Conservation (phyloP, 2,329 filamentous ascomycete species). For the Dactylonectria estremocensis region DNA sequence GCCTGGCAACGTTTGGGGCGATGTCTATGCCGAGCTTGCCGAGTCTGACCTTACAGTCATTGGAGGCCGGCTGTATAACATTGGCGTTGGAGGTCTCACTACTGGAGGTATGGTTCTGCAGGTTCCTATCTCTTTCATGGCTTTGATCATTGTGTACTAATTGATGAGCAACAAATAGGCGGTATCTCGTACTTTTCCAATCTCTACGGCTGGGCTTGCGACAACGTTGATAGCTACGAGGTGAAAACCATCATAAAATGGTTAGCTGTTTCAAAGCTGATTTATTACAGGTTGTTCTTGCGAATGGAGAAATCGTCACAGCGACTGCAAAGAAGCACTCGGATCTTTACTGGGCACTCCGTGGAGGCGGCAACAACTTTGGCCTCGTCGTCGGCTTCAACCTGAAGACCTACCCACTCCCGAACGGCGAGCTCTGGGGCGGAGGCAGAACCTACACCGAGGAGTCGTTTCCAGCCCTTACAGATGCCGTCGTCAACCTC, state of each 20-base stretch:
- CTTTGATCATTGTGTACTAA: background rate
- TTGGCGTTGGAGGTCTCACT: conserved; percentile 60
- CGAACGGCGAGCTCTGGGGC: conserved; percentile 41
- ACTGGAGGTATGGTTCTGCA: conserved; percentile 49
- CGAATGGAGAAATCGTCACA: conserved; percentile 30
- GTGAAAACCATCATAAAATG: background rate
- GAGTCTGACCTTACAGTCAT: conserved; percentile 51
- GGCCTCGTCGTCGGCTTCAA: conserved; percentile 37
- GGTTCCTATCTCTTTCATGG: background rate
- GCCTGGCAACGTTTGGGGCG: conserved; percentile 57
- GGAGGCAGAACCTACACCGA: conserved; percentile 49
- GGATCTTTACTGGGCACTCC: conserved; percentile 61
- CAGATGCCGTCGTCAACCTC: conserved; percentile 51
- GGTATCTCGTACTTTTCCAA: conserved; percentile 61
- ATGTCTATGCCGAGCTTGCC: conserved; percentile 56
- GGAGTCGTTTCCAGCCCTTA: conserved; percentile 47
- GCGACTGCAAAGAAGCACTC: conserved; percentile 43
- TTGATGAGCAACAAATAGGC: conserved; percentile 42
- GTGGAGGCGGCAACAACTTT: conserved; percentile 54
- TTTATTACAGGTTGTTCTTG: conserved; percentile 24
- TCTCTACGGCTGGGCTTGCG: conserved; percentile 57
- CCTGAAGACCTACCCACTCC: conserved; percentile 26
- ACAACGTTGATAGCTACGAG: conserved; percentile 55
- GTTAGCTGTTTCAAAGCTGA: background rate
- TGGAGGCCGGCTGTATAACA: conserved; percentile 57